Evolutionary conservation across 371 early-diverging fungal genomes (phyloP).

Genomic region (Mortierella sp.): DNA sequence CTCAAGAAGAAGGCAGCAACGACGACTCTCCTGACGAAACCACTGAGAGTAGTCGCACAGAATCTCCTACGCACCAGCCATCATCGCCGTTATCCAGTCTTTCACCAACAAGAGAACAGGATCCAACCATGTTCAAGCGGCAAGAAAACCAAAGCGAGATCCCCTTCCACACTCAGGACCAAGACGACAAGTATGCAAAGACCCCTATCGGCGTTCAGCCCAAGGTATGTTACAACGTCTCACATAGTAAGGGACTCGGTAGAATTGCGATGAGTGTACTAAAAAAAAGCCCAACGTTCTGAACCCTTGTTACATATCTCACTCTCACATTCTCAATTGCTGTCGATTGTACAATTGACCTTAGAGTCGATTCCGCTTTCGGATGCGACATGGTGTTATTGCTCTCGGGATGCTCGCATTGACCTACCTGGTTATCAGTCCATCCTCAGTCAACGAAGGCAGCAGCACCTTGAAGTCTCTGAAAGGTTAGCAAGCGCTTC

Average conservation of each 20-base stretch:
- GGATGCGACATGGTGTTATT: conserved; percentile 21
- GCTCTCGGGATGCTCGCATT: conserved; percentile 16
- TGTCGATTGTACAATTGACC: background rate
- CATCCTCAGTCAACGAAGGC: background rate
- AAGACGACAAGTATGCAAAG: conserved; percentile 54
- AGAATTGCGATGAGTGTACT: background rate
- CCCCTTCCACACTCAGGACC: conserved; percentile 15
- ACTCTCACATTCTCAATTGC: background rate
- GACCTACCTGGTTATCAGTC: conserved; percentile 18
- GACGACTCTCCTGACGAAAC: background rate
- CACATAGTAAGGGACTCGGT: background rate
- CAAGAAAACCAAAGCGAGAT: conserved; percentile 17
- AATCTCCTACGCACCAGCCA: background rate
- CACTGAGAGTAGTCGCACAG: background rate
- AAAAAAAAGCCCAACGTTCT: background rate
- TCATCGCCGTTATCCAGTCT: conserved; percentile 10
- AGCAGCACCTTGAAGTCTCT: background rate
- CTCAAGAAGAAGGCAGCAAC: background rate
- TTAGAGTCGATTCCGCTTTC: conserved; percentile 25
- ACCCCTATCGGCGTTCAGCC: conserved; percentile 14
- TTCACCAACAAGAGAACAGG: conserved; percentile 1
- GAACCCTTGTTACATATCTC: background rate
- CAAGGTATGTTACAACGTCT: conserved; percentile 17
- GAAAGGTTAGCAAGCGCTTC: background rate
- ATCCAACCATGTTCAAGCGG: conserved; percentile 26